Conservation (phyloP, 1,139 yeast species). For the Taphrina flavorubra region DNA sequence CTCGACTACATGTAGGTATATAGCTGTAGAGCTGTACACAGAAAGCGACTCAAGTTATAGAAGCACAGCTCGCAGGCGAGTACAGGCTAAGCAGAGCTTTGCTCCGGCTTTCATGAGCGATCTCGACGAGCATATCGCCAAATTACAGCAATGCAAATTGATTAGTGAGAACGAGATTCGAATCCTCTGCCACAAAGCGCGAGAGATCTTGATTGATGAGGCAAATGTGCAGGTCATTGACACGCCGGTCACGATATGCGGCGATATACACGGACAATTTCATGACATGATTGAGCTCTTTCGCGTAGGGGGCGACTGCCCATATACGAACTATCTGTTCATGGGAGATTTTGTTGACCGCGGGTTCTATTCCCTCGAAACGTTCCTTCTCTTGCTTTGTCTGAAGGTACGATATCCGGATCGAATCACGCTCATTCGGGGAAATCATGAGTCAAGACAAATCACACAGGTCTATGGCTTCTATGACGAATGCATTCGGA, state of each 20-base stretch:
- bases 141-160: slow-evolving; percentile 77
- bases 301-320: slow-evolving; percentile 86
- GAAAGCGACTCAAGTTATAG: too few relatives aligned
- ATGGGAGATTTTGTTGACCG: slow-evolving; percentile 86
- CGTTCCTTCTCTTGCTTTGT: slow-evolving; percentile 75
- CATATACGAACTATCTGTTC: slow-evolving; percentile 77
- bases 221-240: slow-evolving; percentile 93
- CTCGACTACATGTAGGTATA: neutral
- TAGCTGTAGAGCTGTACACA: too few relatives aligned
- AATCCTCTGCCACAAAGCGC: slow-evolving; percentile 84
- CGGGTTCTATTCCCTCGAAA: slow-evolving; percentile 94
- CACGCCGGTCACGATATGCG: slow-evolving; percentile 96
- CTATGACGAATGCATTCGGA: slow-evolving; percentile 94
- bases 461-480: slow-evolving; percentile 98
- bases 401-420: slow-evolving; percentile 89
- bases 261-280: slow-evolving; percentile 96
- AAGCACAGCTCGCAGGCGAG: slow-evolving; percentile 10
- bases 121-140: slow-evolving; percentile 56
- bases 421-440: slow-evolving; percentile 89
- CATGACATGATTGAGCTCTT: slow-evolving; percentile 91
- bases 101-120: slow-evolving; percentile 26
- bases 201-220: slow-evolving; percentile 86
- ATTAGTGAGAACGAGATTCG: slow-evolving; percentile 82
- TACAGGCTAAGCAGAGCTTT: neutral
- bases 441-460: slow-evolving; percentile 96